Base-by-base conservation (phyloP, 768 basidiomycete genomes). In the Tephrocybe sp. region DNA sequence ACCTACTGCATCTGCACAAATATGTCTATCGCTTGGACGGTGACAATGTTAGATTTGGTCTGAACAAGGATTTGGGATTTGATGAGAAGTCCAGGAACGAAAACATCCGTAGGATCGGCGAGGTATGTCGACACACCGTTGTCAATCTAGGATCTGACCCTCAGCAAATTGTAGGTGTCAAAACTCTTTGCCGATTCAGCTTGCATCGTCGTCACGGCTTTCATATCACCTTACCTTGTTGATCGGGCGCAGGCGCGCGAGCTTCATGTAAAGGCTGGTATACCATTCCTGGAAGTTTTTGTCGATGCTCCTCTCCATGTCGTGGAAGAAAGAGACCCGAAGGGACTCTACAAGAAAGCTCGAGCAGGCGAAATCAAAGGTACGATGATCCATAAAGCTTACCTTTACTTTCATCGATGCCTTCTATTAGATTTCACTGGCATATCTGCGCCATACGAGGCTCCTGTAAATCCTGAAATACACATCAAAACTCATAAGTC, bases 301-400 rank as follows among this genome's bases (percentile, higher is more conserved):
- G 77, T 98, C 39, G 96, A 98, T 69, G 96, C 93, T 0, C 92
- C 96, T 5, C 77, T 99, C 40, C 66, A 75, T 37, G 83, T 95
- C 8, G 92, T 91, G 19, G 97, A 99, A 70, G 74, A 81, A 63
- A 84, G 97, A 47, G 97, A 99, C 66, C 97, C 97, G 1, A 99
- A 99, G 69, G 96, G 97, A 1, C 71, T 99, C 52, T 99, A 99
- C 75, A 95, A 91, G 74, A 97, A 92, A 68, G 97, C 97, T 6
- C 76, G 97, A 53, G 85, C 89, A 0, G 97, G 97, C 11, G 89
- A 94, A 70, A 98, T 99, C 62, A 92, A 92, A 82, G 92, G 96
- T 92, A 49, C 44, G 72, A n/a, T 5, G 24, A 30, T 21, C 32
- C 36, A 18, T 37, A 9, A 37, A 11, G 21, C 9, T 12, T 36